These are phyloP conservation scores for Lophiotrema nucula DNA, from an alignment of 495 filamentous ascomycete genomes.

Conservation along the genomic window DNA sequence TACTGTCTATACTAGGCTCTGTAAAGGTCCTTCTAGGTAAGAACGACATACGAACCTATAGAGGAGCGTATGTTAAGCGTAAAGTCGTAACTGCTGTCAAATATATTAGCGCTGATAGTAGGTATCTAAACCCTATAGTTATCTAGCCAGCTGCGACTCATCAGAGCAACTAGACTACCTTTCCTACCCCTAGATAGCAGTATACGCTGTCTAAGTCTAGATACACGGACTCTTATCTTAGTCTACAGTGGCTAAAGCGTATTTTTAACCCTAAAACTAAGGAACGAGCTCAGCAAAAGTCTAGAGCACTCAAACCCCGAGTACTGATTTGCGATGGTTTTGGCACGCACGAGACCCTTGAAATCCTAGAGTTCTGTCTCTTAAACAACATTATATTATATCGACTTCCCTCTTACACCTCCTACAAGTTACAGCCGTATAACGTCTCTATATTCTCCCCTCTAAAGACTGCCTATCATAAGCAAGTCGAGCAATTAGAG, in stretches of 20 bases:
- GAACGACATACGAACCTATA: constrained; percentile 38
- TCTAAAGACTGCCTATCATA: neutral
- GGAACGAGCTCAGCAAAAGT: neutral
- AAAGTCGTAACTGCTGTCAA: constrained; percentile 41
- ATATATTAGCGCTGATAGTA: constrained; percentile 38
- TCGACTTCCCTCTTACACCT: neutral
- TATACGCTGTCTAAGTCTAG: constrained; percentile 36
- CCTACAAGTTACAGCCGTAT: neutral
- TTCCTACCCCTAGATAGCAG: constrained; percentile 38
- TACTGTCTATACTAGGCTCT: constrained; percentile 42
- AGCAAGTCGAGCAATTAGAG: neutral
- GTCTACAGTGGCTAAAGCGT: constrained; percentile 40
- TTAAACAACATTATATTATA: neutral
- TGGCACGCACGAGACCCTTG: constrained; percentile 1
- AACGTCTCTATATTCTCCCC: neutral
- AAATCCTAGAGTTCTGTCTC: neutral
- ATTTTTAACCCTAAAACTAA: constrained; percentile 37
- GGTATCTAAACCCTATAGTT: constrained; percentile 31
- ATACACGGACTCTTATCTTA: constrained; percentile 41
- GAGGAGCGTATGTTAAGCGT: constrained; percentile 30
- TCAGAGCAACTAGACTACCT: constrained; percentile 40
- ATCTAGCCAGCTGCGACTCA: constrained; percentile 44
- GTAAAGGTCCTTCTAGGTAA: constrained; percentile 44
- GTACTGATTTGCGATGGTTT: constrained; percentile 12
- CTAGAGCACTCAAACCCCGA: constrained; percentile 10